Evolutionary conservation across 805 yeast species (phyloP).

Genomic region (Metschnikowia peoriensis): DNA sequence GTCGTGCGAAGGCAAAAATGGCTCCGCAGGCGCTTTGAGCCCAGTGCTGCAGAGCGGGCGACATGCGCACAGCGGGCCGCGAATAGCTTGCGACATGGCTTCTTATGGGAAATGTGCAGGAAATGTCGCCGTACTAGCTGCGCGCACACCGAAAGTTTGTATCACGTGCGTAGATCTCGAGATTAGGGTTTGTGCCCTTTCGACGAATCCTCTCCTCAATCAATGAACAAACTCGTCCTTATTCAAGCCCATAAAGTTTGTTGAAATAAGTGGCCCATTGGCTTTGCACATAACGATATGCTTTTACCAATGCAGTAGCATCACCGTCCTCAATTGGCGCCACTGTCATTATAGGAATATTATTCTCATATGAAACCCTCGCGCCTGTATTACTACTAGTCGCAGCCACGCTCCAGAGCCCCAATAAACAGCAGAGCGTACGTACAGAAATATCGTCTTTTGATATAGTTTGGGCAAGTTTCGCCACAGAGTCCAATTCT

Average conservation of each 20-base stretch:
- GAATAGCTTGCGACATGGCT: background rate
- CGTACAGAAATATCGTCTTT: conserved; percentile 27
- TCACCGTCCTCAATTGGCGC: background rate
- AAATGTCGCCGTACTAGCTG: background rate
- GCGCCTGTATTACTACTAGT: conserved; percentile 1
- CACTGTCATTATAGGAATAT: background rate
- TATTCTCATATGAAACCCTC: background rate
- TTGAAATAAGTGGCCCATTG: conserved; percentile 29
- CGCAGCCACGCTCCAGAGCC: conserved; percentile 34
- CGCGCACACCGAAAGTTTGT: background rate
- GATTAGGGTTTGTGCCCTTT: background rate
- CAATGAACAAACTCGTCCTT: background rate
- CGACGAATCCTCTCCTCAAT: background rate
- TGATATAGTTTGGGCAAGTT: conserved; percentile 16
- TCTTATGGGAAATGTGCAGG: background rate
- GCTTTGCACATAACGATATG: conserved; percentile 14
- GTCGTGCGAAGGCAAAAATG: conserved; percentile 15
- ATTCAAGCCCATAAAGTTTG: conserved; percentile 37
- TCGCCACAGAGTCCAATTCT: conserved; percentile 11
- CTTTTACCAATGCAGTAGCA: background rate
- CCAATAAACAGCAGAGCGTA: conserved; percentile 34
- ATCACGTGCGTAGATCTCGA: background rate
- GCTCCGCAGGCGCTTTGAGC: background rate
- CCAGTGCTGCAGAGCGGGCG: background rate
- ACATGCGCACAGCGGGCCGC: background rate